phyloP scores from a whole-genome alignment of 148 eudicot species.

The Tetragonia tetragonoides region DNA sequence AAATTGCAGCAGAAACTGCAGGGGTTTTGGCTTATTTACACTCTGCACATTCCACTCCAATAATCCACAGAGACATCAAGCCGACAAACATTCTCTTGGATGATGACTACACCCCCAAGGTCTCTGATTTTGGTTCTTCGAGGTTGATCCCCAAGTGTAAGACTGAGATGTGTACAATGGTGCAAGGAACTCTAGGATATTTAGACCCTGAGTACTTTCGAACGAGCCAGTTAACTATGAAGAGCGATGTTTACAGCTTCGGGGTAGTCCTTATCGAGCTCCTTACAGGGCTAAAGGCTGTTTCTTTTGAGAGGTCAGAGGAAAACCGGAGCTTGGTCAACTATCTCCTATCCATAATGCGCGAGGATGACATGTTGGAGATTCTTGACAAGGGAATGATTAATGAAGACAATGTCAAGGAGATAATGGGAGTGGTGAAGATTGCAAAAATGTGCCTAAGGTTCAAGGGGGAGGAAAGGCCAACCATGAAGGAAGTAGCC shows the following conservation, averaged over 20 bases:
- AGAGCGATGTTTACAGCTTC: not conserved
- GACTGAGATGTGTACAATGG: not conserved
- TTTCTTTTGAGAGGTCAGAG: not conserved
- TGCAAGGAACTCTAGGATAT: not conserved
- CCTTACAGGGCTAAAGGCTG: not conserved
- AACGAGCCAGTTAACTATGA: not conserved
- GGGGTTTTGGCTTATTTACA: too few relatives aligned
- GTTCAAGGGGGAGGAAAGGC: too few relatives aligned
- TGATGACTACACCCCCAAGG: too few relatives aligned
- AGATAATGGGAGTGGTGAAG: not conserved
- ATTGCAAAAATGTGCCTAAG: not conserved
- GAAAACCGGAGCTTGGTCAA: not conserved
- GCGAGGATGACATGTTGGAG: not conserved
- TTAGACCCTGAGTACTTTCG: not conserved
- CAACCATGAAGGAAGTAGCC: too few relatives aligned
- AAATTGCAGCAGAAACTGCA: too few relatives aligned
- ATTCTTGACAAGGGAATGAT: not conserved
- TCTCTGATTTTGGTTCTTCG: too few relatives aligned
- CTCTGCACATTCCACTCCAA: too few relatives aligned
- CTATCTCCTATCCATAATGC: not conserved
- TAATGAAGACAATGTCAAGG: not conserved
- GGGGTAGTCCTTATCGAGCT: slow-evolving; percentile 1
- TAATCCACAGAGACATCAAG: too few relatives aligned
- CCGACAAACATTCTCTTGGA: too few relatives aligned
- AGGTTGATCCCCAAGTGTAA: not conserved